Evolutionary conservation across 179 eudicot species (phyloP), one percentile per base, ranked within the genome.

Genomic region (Beta corolliflora): DNA sequence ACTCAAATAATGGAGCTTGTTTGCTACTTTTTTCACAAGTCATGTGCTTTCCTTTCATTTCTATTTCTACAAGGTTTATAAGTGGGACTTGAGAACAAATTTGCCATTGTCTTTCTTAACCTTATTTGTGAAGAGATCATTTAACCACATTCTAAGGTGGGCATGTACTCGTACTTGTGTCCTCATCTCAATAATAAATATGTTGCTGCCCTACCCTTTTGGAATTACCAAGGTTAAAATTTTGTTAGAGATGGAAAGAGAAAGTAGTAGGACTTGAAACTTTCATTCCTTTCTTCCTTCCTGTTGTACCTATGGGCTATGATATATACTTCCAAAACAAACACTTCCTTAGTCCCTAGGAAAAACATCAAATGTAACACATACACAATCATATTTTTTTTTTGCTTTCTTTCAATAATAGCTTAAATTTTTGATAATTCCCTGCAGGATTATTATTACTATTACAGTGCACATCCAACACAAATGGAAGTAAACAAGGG

Each of bases 151-250:
- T 41, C 78, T 46, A 69, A 64, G 60, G 63, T 69, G 68, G 64
- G 76, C 79, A 67, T 23, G 80, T 80, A 60, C 71, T 16, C 14
- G 25, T 46, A 46, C 45, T 48, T 77, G 73, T 71, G 69, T 55
- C 67, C 56, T 69, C 59, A 76, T 71, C 78, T 9, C 74, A 68
- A 55, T 72, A 80, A 77, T 69, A 72, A 81, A 63, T 77, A 75
- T 46, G n/a, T 73, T 77, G 76, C 76, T 53, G 9, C 69, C 74
- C 78, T 71, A 75, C 80, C 85, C 79, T 56, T 81, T 78, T 77
- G 56, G 85, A 75, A 55, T 76, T 50, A 81, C 80, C 79, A 76
- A 79, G 79, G 80, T 79, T 83, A 77, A 81, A 81, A 79, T 80
- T 82, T 12, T 60, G 14, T 50, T 12, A 14, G 7, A 29, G 13